These are phyloP conservation scores for Fonsecaea monophora DNA, from an alignment of 2,329 filamentous ascomycete species.

Conservation along the genomic window DNA sequence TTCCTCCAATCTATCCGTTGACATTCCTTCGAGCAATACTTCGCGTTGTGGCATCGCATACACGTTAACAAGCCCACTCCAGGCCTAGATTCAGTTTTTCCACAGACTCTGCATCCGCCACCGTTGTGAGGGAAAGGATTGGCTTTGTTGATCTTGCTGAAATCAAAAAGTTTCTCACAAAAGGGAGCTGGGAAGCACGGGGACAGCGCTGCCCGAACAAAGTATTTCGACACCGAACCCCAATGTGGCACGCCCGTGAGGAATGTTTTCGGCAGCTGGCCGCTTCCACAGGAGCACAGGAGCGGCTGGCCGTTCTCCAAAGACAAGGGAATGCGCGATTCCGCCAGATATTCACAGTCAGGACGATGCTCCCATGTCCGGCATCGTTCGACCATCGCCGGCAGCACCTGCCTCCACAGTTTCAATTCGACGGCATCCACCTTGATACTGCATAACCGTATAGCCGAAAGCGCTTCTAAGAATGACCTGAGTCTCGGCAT, in stretches of 20 bases:
- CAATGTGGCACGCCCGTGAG: constrained; percentile 34
- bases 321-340: constrained; percentile 42
- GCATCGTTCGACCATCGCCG: constrained; percentile 49
- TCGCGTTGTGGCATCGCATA: constrained; percentile 7
- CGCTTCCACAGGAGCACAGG: constrained; percentile 47
- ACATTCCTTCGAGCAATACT: constrained; percentile 22
- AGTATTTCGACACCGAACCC: constrained; percentile 40
- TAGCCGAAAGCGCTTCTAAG: constrained; percentile 6
- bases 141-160: constrained; percentile 5
- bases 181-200: constrained; percentile 45
- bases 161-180: constrained; percentile 36
- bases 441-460: constrained; percentile 32
- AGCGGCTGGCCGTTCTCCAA: constrained; percentile 36
- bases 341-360: constrained; percentile 44
- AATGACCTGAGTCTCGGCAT: constrained; percentile 17
- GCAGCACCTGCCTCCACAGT: constrained; percentile 45
- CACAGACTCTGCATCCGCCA: background rate
- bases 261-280: constrained; percentile 41
- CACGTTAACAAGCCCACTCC: constrained; percentile 5
- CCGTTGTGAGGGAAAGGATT: background rate
- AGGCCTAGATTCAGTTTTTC: background rate
- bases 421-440: constrained; percentile 41
- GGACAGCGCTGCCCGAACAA: constrained; percentile 44
- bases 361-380: constrained; percentile 46
- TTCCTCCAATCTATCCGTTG: constrained; percentile 13